A percentile compares a stretch with the other conserved stretches of the same genome.
phyloP scores from a whole-genome alignment of 2,329 filamentous ascomycete species.

The Penicillium sclerotiorum region DNA sequence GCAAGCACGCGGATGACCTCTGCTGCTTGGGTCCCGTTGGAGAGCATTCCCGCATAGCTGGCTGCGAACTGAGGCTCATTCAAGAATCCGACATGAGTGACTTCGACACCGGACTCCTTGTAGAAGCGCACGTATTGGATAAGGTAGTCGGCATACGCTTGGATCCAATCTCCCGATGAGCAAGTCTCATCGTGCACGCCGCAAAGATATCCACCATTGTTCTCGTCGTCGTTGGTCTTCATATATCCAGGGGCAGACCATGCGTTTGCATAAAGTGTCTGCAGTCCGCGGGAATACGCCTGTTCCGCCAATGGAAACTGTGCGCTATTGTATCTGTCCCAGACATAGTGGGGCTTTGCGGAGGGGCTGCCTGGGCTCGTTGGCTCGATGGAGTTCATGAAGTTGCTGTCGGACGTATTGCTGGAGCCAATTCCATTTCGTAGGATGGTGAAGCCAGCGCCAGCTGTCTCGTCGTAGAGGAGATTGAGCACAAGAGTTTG shows the following conservation, averaged over 20 bases:
- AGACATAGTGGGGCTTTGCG: constrained; percentile 31
- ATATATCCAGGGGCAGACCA: constrained; percentile 57
- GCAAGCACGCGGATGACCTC: constrained; percentile 56
- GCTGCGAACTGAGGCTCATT: constrained; percentile 48
- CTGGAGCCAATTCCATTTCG: constrained; percentile 48
- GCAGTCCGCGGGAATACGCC: background rate
- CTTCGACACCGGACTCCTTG: constrained; percentile 38
- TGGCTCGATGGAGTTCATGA: constrained; percentile 43
- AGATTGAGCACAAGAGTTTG: constrained; percentile 1
- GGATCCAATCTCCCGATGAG: constrained; percentile 49
- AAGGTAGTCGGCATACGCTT: constrained; percentile 54
- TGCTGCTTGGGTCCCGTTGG: constrained; percentile 51
- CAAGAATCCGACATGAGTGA: constrained; percentile 45
- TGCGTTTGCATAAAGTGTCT: constrained; percentile 47
- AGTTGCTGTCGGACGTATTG: constrained; percentile 15
- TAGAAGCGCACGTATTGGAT: constrained; percentile 52
- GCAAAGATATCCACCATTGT: constrained; percentile 50
- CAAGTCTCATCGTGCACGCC: constrained; percentile 47
- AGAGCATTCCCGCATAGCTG: constrained; percentile 53
- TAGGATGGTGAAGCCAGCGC: constrained; percentile 55
- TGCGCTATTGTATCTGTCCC: constrained; percentile 52
- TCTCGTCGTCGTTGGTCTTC: constrained; percentile 53
- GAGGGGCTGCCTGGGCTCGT: constrained; percentile 48
- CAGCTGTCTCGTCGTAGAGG: constrained; percentile 18
- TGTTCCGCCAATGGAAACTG: constrained; percentile 47